These are phyloP conservation scores for Carex arenaria DNA, from an alignment of 202 grass and related monocot species.

Conservation along the genomic window DNA sequence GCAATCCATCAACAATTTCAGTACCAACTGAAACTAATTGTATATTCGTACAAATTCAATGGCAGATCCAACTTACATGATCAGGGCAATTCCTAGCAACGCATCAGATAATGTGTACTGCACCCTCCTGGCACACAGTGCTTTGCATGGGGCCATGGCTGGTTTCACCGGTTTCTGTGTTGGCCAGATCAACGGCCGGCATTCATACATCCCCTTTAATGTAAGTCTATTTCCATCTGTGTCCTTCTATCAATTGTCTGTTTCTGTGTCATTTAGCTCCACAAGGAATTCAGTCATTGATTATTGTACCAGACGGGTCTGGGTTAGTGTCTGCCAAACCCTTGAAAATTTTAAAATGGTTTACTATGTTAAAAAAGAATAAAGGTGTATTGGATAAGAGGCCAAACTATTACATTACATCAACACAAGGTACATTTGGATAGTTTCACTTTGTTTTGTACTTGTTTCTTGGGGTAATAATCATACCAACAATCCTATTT, in stretches of 20 bases:
- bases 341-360: background rate
- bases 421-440: background rate
- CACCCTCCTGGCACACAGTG: slow-evolving; percentile 78
- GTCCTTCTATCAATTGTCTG: background rate
- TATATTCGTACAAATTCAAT: slow-evolving; percentile 18
- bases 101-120: slow-evolving; percentile 94
- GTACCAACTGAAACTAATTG: slow-evolving; percentile 14
- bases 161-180: slow-evolving; percentile 77
- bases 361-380: background rate
- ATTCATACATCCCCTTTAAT: slow-evolving; percentile 80
- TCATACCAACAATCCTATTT: background rate
- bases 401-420: background rate
- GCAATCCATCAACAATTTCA: background rate
- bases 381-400: background rate
- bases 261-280: background rate
- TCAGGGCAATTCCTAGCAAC: slow-evolving; percentile 89
- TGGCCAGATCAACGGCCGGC: slow-evolving; percentile 68
- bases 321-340: background rate
- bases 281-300: background rate
- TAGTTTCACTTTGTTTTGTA: background rate
- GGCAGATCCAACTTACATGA: slow-evolving; percentile 97
- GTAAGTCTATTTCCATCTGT: slow-evolving; percentile 40
- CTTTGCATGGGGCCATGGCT: slow-evolving; percentile 91
- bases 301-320: background rate
- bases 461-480: background rate